phyloP scores from a whole-genome alignment of 805 yeast species.

The Hanseniaspora meyeri region DNA sequence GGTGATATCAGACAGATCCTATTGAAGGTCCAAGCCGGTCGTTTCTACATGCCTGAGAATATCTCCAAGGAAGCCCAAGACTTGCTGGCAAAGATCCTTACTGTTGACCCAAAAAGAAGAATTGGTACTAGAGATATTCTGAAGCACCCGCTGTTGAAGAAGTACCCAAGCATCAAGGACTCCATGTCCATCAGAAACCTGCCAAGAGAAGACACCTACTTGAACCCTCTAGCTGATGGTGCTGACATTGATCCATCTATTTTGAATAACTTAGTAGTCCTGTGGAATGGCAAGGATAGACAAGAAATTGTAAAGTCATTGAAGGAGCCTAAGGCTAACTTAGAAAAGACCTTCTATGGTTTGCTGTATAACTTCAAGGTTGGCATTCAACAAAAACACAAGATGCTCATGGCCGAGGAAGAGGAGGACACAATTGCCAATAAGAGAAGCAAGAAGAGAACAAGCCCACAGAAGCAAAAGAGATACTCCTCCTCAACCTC shows the following conservation, averaged over 20 bases:
- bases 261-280: constrained; percentile 58
- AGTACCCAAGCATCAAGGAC: constrained; percentile 40
- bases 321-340: constrained; percentile 43
- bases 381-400: constrained; percentile 29
- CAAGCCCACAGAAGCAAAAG: constrained; percentile 16
- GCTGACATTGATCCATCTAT: constrained; percentile 54
- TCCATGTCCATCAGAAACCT: constrained; percentile 28
- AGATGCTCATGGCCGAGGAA: constrained; percentile 16
- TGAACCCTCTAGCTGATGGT: constrained; percentile 29
- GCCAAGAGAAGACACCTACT: constrained; percentile 31
- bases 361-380: constrained; percentile 59
- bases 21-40: constrained; percentile 83
- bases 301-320: constrained; percentile 42
- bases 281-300: constrained; percentile 68
- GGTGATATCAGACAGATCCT: constrained; percentile 81
- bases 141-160: constrained; percentile 66
- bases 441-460: constrained; percentile 22
- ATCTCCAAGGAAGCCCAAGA: constrained; percentile 79
- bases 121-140: constrained; percentile 67
- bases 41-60: constrained; percentile 68
- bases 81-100: constrained; percentile 65
- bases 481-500: constrained; percentile 13
- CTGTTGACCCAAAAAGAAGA: constrained; percentile 68
- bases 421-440: constrained; percentile 25
- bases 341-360: constrained; percentile 74